Conservation (phyloP, 495 filamentous ascomycete genomes). For the Daldinia concentrica region DNA sequence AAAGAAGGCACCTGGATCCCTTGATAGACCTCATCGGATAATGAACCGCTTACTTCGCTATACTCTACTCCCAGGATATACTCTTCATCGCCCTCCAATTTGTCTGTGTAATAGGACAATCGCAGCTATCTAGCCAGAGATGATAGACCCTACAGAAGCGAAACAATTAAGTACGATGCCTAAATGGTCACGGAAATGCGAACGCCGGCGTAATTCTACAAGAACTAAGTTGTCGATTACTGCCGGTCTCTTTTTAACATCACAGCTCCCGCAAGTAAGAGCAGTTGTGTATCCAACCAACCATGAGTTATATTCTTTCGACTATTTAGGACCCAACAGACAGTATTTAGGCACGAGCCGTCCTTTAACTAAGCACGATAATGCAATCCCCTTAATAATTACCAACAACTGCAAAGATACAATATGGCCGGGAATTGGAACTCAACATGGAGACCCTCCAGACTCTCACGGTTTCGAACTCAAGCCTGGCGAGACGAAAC, state of each 20-base stretch:
- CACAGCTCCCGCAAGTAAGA: conserved; percentile 8
- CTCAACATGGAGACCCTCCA: conserved; percentile 71
- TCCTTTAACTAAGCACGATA: conserved; percentile 45
- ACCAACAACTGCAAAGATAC: conserved; percentile 72
- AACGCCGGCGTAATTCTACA: background rate
- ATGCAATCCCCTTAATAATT: conserved; percentile 61
- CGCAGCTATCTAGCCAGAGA: conserved; percentile 2
- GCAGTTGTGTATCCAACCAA: conserved; percentile 45
- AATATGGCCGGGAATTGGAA: conserved; percentile 76
- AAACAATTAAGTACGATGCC: conserved; percentile 22
- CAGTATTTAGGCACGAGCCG: conserved; percentile 35
- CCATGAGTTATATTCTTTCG: conserved; percentile 41
- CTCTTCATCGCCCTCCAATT: background rate
- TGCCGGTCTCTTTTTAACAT: conserved; percentile 13
- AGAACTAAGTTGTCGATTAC: background rate
- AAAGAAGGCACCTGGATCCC: background rate
- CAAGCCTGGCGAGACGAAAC: conserved; percentile 55
- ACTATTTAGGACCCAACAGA: conserved; percentile 43
- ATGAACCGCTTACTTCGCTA: conserved; percentile 18
- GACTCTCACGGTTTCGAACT: conserved; percentile 71
- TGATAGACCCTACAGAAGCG: conserved; percentile 8
- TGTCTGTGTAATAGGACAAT: background rate
- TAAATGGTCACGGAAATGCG: background rate
- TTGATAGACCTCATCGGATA: background rate
- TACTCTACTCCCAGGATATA: conserved; percentile 1